Evolutionary conservation across 306 rosid genomes (phyloP).

Genomic region (Calophaca sinica): DNA sequence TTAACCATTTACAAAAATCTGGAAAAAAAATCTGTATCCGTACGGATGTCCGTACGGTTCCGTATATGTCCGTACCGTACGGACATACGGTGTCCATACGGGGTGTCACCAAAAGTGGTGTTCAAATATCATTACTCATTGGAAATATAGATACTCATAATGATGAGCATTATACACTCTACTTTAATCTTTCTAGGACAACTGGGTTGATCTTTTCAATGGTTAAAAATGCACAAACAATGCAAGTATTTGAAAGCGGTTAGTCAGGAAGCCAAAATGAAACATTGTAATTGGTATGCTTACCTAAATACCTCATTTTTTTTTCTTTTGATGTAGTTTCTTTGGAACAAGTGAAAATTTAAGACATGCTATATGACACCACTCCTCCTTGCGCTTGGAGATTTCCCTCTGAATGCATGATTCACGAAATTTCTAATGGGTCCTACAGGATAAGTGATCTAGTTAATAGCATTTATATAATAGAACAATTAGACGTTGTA

Average conservation of each 20-base stretch:
- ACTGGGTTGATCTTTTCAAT: constrained; percentile 69
- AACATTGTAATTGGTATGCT: constrained; percentile 61
- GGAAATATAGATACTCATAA: too few relatives aligned
- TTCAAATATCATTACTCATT: too few relatives aligned
- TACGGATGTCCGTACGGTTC: too few relatives aligned
- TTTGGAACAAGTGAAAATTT: neutral
- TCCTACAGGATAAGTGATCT: constrained; percentile 53
- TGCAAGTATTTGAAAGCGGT: constrained; percentile 62
- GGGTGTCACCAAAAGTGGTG: too few relatives aligned
- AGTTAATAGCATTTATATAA: too few relatives aligned
- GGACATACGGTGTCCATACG: too few relatives aligned
- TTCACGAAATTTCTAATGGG: constrained; percentile 58
- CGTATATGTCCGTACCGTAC: too few relatives aligned
- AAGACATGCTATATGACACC: neutral
- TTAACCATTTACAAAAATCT: too few relatives aligned
- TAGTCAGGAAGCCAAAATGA: constrained; percentile 51
- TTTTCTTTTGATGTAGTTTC: too few relatives aligned
- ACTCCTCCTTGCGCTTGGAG: constrained; percentile 51
- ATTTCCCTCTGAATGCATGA: constrained; percentile 83
- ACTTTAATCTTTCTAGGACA: constrained; percentile 47
- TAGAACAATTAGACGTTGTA: too few relatives aligned
- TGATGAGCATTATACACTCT: too few relatives aligned
- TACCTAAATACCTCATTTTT: neutral
- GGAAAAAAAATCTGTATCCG: too few relatives aligned
- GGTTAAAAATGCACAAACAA: constrained; percentile 58